Percentiles rank a stretch among this genome's conserved stretches.
phyloP scores from a whole-genome alignment of 306 rosid genomes.

The Corylus americana region DNA sequence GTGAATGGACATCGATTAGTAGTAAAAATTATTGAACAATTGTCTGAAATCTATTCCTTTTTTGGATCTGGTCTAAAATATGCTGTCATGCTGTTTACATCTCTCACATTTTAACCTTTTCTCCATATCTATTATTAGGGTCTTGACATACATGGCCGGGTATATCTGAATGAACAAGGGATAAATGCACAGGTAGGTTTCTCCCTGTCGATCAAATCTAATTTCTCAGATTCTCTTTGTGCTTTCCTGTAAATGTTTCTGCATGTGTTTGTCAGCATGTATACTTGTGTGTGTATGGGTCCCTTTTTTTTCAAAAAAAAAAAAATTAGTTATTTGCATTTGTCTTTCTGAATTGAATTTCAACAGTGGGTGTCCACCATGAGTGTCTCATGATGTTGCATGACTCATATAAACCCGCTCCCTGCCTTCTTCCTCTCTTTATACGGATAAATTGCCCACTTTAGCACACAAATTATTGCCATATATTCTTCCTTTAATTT shows the following conservation, averaged over 20 bases:
- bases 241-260: not conserved
- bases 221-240: not conserved
- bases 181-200: constrained; percentile 87
- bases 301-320: not conserved
- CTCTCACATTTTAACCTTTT: not conserved
- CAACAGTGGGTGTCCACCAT: not conserved
- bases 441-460: not conserved
- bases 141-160: constrained; percentile 68
- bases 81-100: not conserved
- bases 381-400: not conserved
- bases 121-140: constrained; percentile 43
- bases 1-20: not conserved
- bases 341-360: not conserved
- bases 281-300: not conserved
- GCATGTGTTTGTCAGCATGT: not conserved
- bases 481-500: no score
- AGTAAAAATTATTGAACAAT: no score
- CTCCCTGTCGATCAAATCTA: not conserved
- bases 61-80: not conserved
- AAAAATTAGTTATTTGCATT: not conserved
- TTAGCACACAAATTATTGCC: not conserved
- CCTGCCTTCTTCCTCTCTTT: not conserved
- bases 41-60: not conserved
- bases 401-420: not conserved
- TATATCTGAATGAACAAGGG: constrained; percentile 84